Conservation (phyloP, 1,139 yeast genomes). For the Williopsis jadinii region DNA sequence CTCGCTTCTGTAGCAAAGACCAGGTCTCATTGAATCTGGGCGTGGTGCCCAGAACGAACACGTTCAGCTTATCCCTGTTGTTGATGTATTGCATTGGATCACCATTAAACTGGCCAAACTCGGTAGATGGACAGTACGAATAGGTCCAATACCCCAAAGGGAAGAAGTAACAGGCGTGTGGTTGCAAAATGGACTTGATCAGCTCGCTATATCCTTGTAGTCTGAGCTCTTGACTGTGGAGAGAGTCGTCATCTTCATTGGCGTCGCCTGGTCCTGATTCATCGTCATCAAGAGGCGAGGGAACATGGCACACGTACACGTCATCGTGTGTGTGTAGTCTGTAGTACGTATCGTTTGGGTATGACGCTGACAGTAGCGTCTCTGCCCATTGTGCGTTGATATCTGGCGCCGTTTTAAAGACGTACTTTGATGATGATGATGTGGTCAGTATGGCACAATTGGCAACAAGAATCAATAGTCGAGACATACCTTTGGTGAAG, state of each 20-base stretch:
- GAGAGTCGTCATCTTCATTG: constrained; percentile 7
- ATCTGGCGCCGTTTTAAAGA: too few relatives aligned
- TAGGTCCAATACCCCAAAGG: constrained; percentile 58
- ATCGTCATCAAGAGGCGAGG: neutral
- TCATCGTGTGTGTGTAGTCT: constrained; percentile 12
- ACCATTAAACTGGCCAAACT: constrained; percentile 52
- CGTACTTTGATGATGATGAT: too few relatives aligned
- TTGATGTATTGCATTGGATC: constrained; percentile 6
- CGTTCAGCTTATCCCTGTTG: neutral
- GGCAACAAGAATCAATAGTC: neutral
- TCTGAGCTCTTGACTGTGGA: constrained; percentile 16
- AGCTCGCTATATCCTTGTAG: constrained; percentile 1
- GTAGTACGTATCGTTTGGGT: constrained; percentile 21
- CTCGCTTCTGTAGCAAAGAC: constrained; percentile 21
- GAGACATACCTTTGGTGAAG: constrained; percentile 20
- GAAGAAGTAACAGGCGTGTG: constrained; percentile 29
- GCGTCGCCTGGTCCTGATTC: neutral
- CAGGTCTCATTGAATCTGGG: constrained; percentile 10
- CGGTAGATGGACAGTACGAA: constrained; percentile 48
- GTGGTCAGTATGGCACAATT: too few relatives aligned
- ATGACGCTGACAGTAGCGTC: too few relatives aligned
- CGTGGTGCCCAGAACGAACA: neutral
- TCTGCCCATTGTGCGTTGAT: too few relatives aligned
- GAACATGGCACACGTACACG: constrained; percentile 18
- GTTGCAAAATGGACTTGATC: constrained; percentile 22